A percentile compares a stretch with the other conserved stretches of the same genome.
Evolutionary conservation across 169 alveolate species (phyloP).

Genomic region (Eimeria acervulina): DNA sequence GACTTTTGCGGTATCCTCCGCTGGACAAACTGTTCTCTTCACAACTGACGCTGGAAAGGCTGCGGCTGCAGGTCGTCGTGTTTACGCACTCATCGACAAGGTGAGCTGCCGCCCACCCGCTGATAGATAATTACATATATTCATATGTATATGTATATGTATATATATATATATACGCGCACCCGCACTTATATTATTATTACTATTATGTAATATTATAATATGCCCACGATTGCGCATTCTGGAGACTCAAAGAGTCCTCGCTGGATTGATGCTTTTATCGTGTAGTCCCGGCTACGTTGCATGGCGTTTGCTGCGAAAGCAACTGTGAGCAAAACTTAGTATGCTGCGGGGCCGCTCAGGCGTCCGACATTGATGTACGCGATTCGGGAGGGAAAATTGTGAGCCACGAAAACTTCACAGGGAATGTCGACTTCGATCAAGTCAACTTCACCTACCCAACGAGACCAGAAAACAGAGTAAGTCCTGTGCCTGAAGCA

Average conservation of each 20-base stretch:
- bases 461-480: conserved; percentile 51
- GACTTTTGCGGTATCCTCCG: conserved; percentile 49
- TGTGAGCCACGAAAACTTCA: not conserved
- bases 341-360: not conserved
- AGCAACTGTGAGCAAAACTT: not conserved
- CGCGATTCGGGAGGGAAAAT: conserved; percentile 74
- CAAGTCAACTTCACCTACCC: conserved; percentile 78
- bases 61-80: conserved; percentile 61
- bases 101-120: not conserved
- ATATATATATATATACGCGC: no score
- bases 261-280: not conserved
- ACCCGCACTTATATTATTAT: no score
- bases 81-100: conserved; percentile 70
- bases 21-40: conserved; percentile 75
- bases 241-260: not conserved
- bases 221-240: no score
- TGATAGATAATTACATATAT: not conserved
- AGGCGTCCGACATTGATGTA: conserved; percentile 73
- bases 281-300: not conserved
- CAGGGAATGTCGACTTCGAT: not conserved
- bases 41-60: conserved; percentile 71
- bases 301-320: not conserved
- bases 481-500: not conserved
- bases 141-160: no score
- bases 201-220: no score